A percentile compares a stretch with the other conserved stretches of the same genome.
These are phyloP conservation scores for Tilletia caries DNA, from an alignment of 1,284 basidiomycete species.

Conservation along the genomic window DNA sequence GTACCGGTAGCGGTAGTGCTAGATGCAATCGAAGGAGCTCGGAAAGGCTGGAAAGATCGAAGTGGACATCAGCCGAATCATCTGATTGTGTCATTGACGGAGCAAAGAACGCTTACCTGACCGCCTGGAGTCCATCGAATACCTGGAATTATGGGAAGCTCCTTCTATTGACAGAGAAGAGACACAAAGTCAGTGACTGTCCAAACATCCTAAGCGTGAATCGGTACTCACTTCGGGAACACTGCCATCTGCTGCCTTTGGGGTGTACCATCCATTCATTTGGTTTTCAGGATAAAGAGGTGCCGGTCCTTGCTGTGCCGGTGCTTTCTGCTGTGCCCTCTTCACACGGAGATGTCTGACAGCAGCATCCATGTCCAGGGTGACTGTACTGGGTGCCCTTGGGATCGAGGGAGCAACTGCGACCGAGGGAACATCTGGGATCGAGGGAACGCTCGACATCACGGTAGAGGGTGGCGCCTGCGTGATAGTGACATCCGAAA, in stretches of 20 bases:
- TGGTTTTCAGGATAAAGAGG: constrained; percentile 17
- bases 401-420: neutral
- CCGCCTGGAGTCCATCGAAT: constrained; percentile 9
- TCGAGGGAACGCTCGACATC: neutral
- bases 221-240: neutral
- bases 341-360: constrained; percentile 29
- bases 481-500: constrained; percentile 22
- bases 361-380: constrained; percentile 44
- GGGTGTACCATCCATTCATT: constrained; percentile 37
- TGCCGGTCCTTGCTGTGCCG: constrained; percentile 17
- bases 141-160: constrained; percentile 4
- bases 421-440: neutral
- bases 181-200: neutral
- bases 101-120: neutral
- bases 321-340: constrained; percentile 23
- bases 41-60: neutral
- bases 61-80: neutral
- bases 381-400: constrained; percentile 14
- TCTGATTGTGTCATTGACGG: neutral
- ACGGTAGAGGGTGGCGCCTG: neutral
- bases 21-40: neutral
- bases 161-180: neutral
- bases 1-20: neutral
- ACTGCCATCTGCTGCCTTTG: constrained; percentile 19
- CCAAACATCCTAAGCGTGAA: neutral